Evolutionary conservation across 345 rosid species (phyloP).

Genomic region (Lepidium didymum): DNA sequence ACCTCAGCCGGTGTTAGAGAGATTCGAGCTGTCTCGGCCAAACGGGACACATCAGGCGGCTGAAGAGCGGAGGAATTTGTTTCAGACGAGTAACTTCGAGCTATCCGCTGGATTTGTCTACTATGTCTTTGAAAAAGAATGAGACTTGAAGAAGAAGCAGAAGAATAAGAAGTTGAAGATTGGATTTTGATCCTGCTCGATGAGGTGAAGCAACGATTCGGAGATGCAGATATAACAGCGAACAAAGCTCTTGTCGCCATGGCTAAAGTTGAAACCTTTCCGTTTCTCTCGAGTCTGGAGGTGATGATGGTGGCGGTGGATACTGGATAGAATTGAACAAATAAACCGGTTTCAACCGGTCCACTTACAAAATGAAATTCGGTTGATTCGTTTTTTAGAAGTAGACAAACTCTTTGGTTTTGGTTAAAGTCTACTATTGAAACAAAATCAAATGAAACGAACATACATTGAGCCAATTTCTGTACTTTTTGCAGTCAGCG

Average conservation of each 20-base stretch:
- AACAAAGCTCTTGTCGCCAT: slow-evolving; percentile 34
- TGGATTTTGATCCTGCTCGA: neutral
- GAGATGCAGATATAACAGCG: slow-evolving; percentile 7
- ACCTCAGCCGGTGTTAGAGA: slow-evolving; percentile 66
- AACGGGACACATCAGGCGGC: slow-evolving; percentile 57
- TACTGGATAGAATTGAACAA: neutral
- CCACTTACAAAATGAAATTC: neutral
- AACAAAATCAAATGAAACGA: neutral
- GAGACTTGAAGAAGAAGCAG: neutral
- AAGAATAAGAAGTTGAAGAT: neutral
- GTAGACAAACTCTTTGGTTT: neutral
- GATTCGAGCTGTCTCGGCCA: slow-evolving; percentile 82
- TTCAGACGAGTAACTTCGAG: slow-evolving; percentile 34
- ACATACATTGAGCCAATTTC: neutral
- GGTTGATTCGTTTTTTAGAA: neutral
- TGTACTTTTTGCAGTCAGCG: neutral
- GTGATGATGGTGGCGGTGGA: neutral
- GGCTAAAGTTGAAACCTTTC: neutral
- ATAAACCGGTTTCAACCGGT: neutral
- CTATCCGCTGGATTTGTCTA: neutral
- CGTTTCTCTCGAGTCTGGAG: neutral
- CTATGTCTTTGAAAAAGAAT: neutral
- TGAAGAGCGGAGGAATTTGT: slow-evolving; percentile 37
- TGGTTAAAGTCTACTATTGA: neutral
- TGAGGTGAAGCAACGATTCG: neutral